These are phyloP conservation scores for Viridothelium virens DNA, from an alignment of 495 filamentous ascomycete species.

Conservation along the genomic window DNA sequence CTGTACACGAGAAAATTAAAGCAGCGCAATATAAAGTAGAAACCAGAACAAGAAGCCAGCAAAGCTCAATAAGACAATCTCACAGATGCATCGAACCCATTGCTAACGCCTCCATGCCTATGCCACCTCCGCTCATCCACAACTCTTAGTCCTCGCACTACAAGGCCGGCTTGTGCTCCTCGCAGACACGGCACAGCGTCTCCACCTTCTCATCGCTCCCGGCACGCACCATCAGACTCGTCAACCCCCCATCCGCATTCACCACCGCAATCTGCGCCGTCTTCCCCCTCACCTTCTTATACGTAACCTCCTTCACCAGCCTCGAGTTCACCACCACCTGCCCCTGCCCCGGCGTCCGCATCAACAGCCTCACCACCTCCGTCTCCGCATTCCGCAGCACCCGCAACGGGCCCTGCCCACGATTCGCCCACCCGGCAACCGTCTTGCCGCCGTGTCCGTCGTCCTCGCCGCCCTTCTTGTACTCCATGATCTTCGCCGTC, in stretches of 20 bases:
- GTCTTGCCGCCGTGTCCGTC: background rate
- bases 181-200: slow-evolving; percentile 15
- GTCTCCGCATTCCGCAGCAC: slow-evolving; percentile 29
- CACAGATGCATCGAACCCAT: background rate
- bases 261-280: slow-evolving; percentile 15
- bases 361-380: slow-evolving; percentile 24
- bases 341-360: slow-evolving; percentile 22
- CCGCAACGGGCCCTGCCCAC: slow-evolving; percentile 28
- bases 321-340: slow-evolving; percentile 24
- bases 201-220: slow-evolving; percentile 18
- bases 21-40: no score
- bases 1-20: no score
- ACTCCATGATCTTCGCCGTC: slow-evolving; percentile 23
- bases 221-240: slow-evolving; percentile 18
- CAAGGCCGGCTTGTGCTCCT: background rate
- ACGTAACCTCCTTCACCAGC: slow-evolving; percentile 14
- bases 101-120: background rate
- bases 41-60: no score
- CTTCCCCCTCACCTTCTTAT: slow-evolving; percentile 11
- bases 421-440: slow-evolving; percentile 18
- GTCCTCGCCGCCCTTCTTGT: slow-evolving; percentile 15
- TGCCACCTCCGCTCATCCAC: background rate
- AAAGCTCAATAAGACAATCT: no score
- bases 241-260: slow-evolving; percentile 3
- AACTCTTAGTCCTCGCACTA: no score